Conservation (phyloP, 768 basidiomycete genomes). For the Lentinula aciculospora region DNA sequence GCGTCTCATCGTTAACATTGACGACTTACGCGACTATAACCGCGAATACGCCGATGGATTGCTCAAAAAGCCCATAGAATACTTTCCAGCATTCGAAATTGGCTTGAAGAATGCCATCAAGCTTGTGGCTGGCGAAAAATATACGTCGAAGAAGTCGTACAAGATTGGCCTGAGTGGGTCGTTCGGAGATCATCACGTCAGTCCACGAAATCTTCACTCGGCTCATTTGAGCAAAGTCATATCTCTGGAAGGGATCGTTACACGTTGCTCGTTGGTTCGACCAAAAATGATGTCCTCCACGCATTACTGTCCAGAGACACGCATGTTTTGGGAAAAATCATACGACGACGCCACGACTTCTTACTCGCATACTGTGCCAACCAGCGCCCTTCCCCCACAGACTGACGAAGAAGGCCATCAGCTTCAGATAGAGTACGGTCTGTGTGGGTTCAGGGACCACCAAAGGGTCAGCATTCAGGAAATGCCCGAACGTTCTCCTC, state of each 20-base stretch:
- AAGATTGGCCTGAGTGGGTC: constrained; percentile 91
- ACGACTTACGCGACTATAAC: constrained; percentile 91
- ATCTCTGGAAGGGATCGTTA: constrained; percentile 96
- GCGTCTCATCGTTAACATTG: constrained; percentile 91
- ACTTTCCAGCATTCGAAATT: constrained; percentile 83
- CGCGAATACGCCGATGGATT: constrained; percentile 85
- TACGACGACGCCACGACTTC: constrained; percentile 93
- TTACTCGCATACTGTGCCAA: constrained; percentile 81
- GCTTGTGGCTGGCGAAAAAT: constrained; percentile 69
- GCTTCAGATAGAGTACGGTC: constrained; percentile 88
- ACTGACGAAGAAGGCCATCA: constrained; percentile 86
- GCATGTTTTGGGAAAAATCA: constrained; percentile 76
- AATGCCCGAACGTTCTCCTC: constrained; percentile 98
- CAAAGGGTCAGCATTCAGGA: constrained; percentile 98
- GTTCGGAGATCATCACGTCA: constrained; percentile 97
- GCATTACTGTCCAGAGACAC: constrained; percentile 90
- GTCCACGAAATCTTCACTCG: constrained; percentile 85
- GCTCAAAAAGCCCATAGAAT: constrained; percentile 83
- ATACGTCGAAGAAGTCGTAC: constrained; percentile 76
- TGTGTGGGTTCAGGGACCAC: constrained; percentile 90
- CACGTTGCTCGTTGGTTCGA: constrained; percentile 93
- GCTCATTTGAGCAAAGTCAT: constrained; percentile 94
- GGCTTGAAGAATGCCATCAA: constrained; percentile 73
- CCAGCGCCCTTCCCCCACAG: constrained; percentile 82
- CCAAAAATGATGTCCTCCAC: constrained; percentile 98